Base-by-base conservation (phyloP, 176 grass and related monocot genomes). In the Pharus latifolius region DNA sequence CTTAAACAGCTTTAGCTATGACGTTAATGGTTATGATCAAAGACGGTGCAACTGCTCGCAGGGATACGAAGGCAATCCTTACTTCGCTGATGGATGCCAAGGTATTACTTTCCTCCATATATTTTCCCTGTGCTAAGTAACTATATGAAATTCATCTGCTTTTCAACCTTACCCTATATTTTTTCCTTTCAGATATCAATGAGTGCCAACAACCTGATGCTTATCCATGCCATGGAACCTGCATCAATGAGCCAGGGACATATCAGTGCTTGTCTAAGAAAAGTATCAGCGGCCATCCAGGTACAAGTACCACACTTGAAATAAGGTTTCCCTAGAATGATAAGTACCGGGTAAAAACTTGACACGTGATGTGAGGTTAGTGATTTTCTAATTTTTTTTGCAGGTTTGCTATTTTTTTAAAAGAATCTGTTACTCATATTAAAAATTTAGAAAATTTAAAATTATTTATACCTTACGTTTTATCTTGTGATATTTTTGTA, bases 51-150 rank as follows among this genome's bases (percentile, higher is more conserved):
- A 65, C 20, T 80, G 78, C 56, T 81, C 30, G 2, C 10, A 65
- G 3, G 78, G 69, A 40, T 81, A 65, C 15, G 4, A 74, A 2
- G 61, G 79, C 42, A 82, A 74, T 49, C 79, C 79, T 12, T 60
- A 82, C 53, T 20, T 82, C 14, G 2, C 3, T 15, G 26, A 60
- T 59, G 79, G 79, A 32, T 82, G 79, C n/a, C 60, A 68, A 82
- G 79, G 79, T 63, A 40, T 3, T 16, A 61, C 16, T 19, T 29
- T 43, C 27, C 14, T 31, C 10, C 11, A 0, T 28, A 7, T 4
- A 43, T 38, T 63, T 63, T 41, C 12, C 8, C n/a, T 22, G 27
- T 20, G n/a, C 3, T 67, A 49, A n/a, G 27, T 68, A 10, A 6
- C 22, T 38, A 23, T 52, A 23, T 37, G n/a, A 10, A n/a, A 26